phyloP scores from a whole-genome alignment of 805 yeast species.

The Ascoidea asiatica region DNA sequence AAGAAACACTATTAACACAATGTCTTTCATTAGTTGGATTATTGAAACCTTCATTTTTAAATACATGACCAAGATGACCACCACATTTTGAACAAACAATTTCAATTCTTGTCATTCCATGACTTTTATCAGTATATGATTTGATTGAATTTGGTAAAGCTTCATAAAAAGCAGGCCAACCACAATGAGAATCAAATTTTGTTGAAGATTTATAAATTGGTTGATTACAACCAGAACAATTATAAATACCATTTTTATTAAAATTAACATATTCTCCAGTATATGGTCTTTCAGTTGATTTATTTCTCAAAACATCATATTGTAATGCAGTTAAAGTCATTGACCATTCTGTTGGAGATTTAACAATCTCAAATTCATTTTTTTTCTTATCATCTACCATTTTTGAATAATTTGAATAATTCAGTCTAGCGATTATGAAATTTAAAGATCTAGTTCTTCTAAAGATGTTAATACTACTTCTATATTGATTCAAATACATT shows the following conservation, averaged over 20 bases:
- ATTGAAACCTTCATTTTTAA: conserved; percentile 81
- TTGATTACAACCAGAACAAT: conserved; percentile 74
- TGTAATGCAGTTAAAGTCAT: conserved; percentile 68
- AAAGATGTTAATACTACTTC: no score
- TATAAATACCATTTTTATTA: conserved; percentile 46
- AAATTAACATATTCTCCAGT: conserved; percentile 29
- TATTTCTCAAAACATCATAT: conserved; percentile 58
- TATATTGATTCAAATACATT: no score
- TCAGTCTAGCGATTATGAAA: no score
- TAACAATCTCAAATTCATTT: conserved; percentile 11
- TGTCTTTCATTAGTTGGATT: conserved; percentile 88
- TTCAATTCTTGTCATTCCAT: conserved; percentile 79
- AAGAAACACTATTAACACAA: conserved; percentile 79
- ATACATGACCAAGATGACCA: conserved; percentile 92
- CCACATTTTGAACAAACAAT: conserved; percentile 83
- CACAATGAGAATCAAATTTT: conserved; percentile 86
- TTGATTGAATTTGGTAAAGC: conserved; percentile 73
- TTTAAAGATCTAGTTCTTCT: no score
- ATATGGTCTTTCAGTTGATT: conserved; percentile 29
- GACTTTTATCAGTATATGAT: conserved; percentile 41
- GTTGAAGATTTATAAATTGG: conserved; percentile 72
- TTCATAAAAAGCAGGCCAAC: conserved; percentile 96
- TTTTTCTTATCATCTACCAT: no score
- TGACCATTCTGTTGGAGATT: conserved; percentile 56
- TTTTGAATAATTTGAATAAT: no score